phyloP scores from a whole-genome alignment of 2,329 filamentous ascomycete species.

The Pseudodiploospora longispora region DNA sequence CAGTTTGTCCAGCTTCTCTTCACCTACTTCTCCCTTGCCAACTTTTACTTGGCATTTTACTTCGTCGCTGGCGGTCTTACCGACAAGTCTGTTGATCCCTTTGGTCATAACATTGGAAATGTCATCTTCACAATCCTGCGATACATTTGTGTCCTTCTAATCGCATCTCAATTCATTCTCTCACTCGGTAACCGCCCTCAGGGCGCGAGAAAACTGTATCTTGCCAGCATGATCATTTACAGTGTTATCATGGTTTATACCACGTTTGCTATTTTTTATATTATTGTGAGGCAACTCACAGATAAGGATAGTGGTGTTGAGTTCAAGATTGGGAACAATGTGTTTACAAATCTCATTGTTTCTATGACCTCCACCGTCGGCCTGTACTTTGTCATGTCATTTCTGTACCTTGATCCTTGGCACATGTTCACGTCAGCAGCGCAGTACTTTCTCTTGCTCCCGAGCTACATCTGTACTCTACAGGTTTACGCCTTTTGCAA shows the following conservation, averaged over 20 bases:
- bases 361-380: slow-evolving; percentile 84
- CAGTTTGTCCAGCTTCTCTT: slow-evolving; percentile 89
- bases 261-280: slow-evolving; percentile 79
- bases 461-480: slow-evolving; percentile 90
- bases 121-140: slow-evolving; percentile 81
- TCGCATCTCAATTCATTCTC: slow-evolving; percentile 91
- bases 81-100: slow-evolving; percentile 75
- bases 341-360: slow-evolving; percentile 92
- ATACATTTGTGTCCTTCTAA: slow-evolving; percentile 79
- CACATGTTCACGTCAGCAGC: slow-evolving; percentile 91
- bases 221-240: slow-evolving; percentile 84
- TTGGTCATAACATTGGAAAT: slow-evolving; percentile 76
- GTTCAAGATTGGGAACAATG: slow-evolving; percentile 61
- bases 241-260: slow-evolving; percentile 93
- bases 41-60: slow-evolving; percentile 98
- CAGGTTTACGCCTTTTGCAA: slow-evolving; percentile 99
- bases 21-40: slow-evolving; percentile 95
- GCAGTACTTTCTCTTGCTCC: slow-evolving; percentile 90
- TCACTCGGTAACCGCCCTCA: slow-evolving; percentile 95
- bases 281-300: slow-evolving; percentile 74
- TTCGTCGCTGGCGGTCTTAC: slow-evolving; percentile 89
- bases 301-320: slow-evolving; percentile 33
- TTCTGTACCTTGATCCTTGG: slow-evolving; percentile 96
- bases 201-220: slow-evolving; percentile 84
- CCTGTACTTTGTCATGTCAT: slow-evolving; percentile 91